A percentile compares a stretch with the other conserved stretches of the same genome.
Evolutionary conservation across 169 alveolate species (phyloP).

Genomic region (Babesia sp.): DNA sequence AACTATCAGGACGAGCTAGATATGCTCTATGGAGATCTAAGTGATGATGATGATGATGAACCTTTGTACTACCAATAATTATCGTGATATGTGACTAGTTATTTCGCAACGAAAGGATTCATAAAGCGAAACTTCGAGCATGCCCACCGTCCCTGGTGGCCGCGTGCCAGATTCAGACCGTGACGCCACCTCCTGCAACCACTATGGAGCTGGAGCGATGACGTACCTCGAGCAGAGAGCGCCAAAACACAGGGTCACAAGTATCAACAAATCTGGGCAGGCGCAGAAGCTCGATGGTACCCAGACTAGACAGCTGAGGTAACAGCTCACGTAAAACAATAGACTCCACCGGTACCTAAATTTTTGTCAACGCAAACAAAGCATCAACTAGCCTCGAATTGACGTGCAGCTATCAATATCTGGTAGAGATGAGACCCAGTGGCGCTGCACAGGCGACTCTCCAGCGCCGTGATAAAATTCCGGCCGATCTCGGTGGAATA

Average conservation of each 20-base stretch:
- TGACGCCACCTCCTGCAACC: constrained; percentile 4
- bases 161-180: not conserved
- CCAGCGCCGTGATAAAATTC: constrained; percentile 32
- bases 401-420: constrained; percentile 24
- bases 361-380: not conserved
- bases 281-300: constrained; percentile 8
- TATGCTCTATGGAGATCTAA: constrained; percentile 76
- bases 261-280: constrained; percentile 4
- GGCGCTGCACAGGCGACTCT: constrained; percentile 54
- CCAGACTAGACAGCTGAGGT: constrained; percentile 1
- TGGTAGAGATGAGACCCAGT: constrained; percentile 30
- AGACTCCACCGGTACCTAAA: constrained; percentile 12
- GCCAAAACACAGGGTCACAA: constrained; percentile 11
- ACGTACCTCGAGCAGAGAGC: not conserved
- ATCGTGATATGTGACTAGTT: not conserved
- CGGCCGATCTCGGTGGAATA: constrained; percentile 27
- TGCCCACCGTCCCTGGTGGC: not conserved
- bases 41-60: constrained; percentile 67
- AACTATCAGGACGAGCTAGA: constrained; percentile 79
- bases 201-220: not conserved
- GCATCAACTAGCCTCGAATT: constrained; percentile 9
- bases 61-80: constrained; percentile 39
- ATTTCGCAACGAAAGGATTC: not conserved
- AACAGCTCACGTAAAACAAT: constrained; percentile 7
- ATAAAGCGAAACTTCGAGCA: not conserved